Percentiles rank a stretch among this genome's conserved stretches.
These are phyloP conservation scores for Termitomyces heimii DNA, from an alignment of 768 basidiomycete genomes.

Conservation along the genomic window DNA sequence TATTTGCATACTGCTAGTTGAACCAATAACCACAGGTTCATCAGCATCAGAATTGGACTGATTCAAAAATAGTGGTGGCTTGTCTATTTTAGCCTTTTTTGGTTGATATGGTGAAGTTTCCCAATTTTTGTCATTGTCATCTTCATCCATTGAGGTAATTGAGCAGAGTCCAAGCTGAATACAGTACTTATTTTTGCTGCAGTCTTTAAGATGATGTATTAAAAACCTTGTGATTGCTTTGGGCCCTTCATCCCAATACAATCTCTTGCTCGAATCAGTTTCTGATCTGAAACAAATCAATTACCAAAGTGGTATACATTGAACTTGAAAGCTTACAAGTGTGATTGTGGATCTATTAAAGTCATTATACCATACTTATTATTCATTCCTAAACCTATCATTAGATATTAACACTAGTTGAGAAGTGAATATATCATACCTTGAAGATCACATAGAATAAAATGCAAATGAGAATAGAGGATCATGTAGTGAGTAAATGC, in stretches of 20 bases:
- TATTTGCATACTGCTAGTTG: background rate
- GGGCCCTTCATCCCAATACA: slow-evolving; percentile 7
- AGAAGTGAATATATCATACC: background rate
- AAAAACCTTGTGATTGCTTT: slow-evolving; percentile 1
- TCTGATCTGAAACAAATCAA: background rate
- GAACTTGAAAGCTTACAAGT: background rate
- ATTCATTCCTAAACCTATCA: background rate
- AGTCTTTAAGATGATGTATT: slow-evolving; percentile 1
- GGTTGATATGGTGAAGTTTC: background rate
- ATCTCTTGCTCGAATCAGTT: background rate
- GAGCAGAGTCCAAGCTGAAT: background rate
- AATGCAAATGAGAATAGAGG: slow-evolving; percentile 1
- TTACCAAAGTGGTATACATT: background rate
- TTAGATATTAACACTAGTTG: too few relatives aligned
- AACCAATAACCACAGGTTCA: background rate
- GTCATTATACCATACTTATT: slow-evolving; percentile 1
- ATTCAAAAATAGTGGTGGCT: too few relatives aligned
- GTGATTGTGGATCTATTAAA: slow-evolving; percentile 9
- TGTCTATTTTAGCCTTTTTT: background rate
- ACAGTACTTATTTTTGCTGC: background rate
- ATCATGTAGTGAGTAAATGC: slow-evolving; percentile 15
- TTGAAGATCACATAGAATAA: slow-evolving; percentile 10
- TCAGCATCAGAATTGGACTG: background rate
- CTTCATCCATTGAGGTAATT: background rate
- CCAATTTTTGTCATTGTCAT: background rate